Evolutionary conservation across 208 protist species (phyloP), one percentile per base, ranked within the genome.

Genomic region (Trypanosomatidae sp.): DNA sequence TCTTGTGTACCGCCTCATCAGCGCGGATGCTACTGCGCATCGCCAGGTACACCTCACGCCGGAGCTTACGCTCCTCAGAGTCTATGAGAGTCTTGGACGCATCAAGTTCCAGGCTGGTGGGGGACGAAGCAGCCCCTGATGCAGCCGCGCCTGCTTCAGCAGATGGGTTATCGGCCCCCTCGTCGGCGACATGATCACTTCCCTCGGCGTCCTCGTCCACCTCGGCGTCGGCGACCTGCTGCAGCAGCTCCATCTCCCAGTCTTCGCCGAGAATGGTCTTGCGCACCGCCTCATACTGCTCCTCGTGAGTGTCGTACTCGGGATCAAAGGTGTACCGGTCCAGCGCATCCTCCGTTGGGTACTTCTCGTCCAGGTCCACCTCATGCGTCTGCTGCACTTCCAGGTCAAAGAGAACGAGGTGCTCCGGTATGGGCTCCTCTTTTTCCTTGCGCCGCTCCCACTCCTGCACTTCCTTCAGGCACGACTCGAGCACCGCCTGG

Each of bases 1-100:
- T 91, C 81, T 99, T 99, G 90, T 99, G 99, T n/a, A 97, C 98
- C 62, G 91, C 97, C 79, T 99, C 99, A 65, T 99, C 99, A 55
- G 98, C 98, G 66, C 92, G 90, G n/a, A 98, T 82, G 66, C 94
- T 98, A 36, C 95, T 99, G 83, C 99, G 99, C 75, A 99, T 99
- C 19, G 98, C 97, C 49, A 99, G 90, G 83, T 99, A 99, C 19
- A 99, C 98, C n/a, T 94, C 92, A 46, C 94, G 88, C 2, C 98
- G 88, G 7, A 99, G 78, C 66, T 95, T 87, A 15, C 97, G 89
- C 52, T 96, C 80, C 56, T 98, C 88, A n/a, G 58, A 84, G 43
- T 73, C 58, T 44, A 86, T 82, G 22, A 86, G 74, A 13, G 77
- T 82, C 71, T 79, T 83, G n/a, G 73, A 80, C 6, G 75, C 71